Conservation (phyloP, 176 grass and related monocot species). For the Cocos nucifera region DNA sequence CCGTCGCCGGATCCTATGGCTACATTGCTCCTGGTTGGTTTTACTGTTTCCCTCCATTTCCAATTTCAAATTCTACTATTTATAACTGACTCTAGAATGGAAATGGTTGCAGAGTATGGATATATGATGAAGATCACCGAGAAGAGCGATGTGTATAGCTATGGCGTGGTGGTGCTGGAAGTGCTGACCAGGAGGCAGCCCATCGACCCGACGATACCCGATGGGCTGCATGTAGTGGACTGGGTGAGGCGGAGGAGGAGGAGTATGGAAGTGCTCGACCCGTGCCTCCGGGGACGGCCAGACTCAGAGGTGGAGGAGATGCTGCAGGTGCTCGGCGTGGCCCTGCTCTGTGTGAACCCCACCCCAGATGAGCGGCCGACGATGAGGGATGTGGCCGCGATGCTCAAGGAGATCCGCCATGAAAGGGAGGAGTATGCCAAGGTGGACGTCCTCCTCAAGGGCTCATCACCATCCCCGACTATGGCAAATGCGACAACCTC, state of each 20-base stretch:
- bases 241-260: slow-evolving; percentile 69
- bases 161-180: slow-evolving; percentile 92
- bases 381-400: slow-evolving; percentile 84
- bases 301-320: slow-evolving; percentile 69
- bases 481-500: slow-evolving; percentile 7
- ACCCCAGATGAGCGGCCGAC: slow-evolving; percentile 69
- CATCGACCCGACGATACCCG: slow-evolving; percentile 82
- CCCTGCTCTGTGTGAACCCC: slow-evolving; percentile 64
- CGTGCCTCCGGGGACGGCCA: slow-evolving; percentile 31
- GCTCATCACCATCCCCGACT: slow-evolving; percentile 2
- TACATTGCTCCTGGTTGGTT: slow-evolving; percentile 79
- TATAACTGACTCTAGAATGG: too few species aligned
- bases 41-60: too few species aligned
- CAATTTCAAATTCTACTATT: not conserved
- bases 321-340: slow-evolving; percentile 80
- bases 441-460: slow-evolving; percentile 57
- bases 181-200: slow-evolving; percentile 89
- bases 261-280: slow-evolving; percentile 49
- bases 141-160: slow-evolving; percentile 98
- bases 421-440: slow-evolving; percentile 66
- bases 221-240: slow-evolving; percentile 67
- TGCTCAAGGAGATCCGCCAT: slow-evolving; percentile 82
- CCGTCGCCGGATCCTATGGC: slow-evolving; percentile 90
- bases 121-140: slow-evolving; percentile 98
- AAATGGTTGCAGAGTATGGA: slow-evolving; percentile 59